Percentiles rank a stretch among this genome's conserved stretches.
These are phyloP conservation scores for Penicillium sp. DNA, from an alignment of 2,329 filamentous ascomycete genomes.

Conservation along the genomic window DNA sequence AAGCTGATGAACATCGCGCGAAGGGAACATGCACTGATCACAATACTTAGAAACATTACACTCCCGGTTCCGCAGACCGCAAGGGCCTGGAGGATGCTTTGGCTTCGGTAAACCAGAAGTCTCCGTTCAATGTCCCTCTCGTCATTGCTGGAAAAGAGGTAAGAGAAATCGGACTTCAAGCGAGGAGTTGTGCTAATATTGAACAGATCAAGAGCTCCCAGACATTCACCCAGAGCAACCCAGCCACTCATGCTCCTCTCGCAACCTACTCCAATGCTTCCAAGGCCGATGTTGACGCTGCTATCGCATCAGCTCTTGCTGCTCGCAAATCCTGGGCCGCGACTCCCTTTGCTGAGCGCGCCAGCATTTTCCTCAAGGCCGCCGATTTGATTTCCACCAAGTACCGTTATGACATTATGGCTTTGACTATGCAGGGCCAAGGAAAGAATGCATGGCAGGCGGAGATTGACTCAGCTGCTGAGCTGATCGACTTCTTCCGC, in stretches of 20 bases:
- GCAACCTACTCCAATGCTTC: slow-evolving; percentile 85
- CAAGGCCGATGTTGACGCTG: slow-evolving; percentile 69
- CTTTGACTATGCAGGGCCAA: slow-evolving; percentile 91
- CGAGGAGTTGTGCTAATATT: not conserved
- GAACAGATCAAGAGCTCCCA: slow-evolving; percentile 33
- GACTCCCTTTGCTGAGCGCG: slow-evolving; percentile 84
- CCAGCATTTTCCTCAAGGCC: slow-evolving; percentile 92
- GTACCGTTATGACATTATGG: slow-evolving; percentile 96
- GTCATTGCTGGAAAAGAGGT: slow-evolving; percentile 82
- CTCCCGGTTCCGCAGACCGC: slow-evolving; percentile 77
- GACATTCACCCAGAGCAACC: slow-evolving; percentile 69
- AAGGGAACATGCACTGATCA: not conserved
- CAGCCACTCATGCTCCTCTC: slow-evolving; percentile 74
- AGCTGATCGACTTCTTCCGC: slow-evolving; percentile 87
- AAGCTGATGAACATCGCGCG: not conserved
- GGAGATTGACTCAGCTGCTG: slow-evolving; percentile 95
- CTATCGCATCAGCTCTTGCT: slow-evolving; percentile 81
- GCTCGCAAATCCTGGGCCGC: slow-evolving; percentile 85
- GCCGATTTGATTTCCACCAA: slow-evolving; percentile 87
- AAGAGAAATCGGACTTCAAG: slow-evolving; percentile 10
- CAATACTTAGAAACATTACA: slow-evolving; percentile 73
- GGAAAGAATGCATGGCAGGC: slow-evolving; percentile 99
- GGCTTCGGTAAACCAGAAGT: slow-evolving; percentile 65
- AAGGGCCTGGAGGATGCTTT: slow-evolving; percentile 74
- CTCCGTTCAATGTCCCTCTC: slow-evolving; percentile 76